Base-by-base conservation (phyloP, 225 moss, liverwort and hornwort species). In the Polytrichum commune region DNA sequence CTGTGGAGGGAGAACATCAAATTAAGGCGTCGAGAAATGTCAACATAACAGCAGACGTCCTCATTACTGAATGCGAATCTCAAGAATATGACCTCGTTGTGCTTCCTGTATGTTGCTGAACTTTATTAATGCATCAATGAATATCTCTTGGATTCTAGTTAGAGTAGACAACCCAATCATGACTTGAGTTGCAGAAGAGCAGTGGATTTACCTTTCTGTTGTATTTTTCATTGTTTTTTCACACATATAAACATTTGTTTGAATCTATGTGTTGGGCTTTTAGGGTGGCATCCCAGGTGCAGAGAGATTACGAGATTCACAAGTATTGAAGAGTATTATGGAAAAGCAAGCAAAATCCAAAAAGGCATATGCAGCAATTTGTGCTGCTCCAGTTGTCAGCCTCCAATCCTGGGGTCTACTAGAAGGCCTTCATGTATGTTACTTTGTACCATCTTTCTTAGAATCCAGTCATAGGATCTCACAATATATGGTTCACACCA, bases 221-320 rank as follows among this genome's bases (percentile, higher is more conserved):
- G 46, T 46, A 13, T 16, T 16, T 16, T 46, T 16, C 58, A 74
- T 73, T 58, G 33, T 74, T 54, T 65, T 62, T 67, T 73, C 73
- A 18, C 27, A 27, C 35, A 19, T 62, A 27, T 80, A 72, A 70
- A 80, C 69, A 78, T 75, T 64, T 66, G 57, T 57, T 54, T 72
- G 54, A 76, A 69, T 65, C 30, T 87, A 69, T 69, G 67, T 78
- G 78, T 67, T 65, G 70, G 74, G 71, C 1, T 74, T 58, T 76
- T 77, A 89, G 85, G 97, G 97, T 71, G 97, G 94, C 63, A 91
- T 94, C 90, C 88, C 88, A 72, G 97, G 94, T 68, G 88, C 94
- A 60, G 75, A 75, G 85, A 79, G 86, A 72, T 80, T 97, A 46
- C 92, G 87, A 5, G 94, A 97, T 69, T 86, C 83, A 1, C 54